phyloP scores from a whole-genome alignment of 495 filamentous ascomycete genomes.

The Hyaloscypha bicolor region DNA sequence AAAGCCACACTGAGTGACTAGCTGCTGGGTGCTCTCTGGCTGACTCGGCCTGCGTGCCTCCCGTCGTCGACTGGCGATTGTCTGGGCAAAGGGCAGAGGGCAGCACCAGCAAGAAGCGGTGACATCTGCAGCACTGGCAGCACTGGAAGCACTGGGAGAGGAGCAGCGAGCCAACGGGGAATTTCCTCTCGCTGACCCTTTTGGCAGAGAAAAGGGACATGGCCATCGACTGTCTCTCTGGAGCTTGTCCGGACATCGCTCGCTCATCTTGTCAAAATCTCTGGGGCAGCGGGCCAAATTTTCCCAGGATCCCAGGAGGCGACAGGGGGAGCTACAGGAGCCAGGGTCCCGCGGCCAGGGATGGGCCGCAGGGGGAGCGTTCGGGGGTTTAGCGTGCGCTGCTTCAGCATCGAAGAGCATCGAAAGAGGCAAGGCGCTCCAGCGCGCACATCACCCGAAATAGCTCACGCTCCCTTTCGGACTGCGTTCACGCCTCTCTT shows the following conservation, averaged over 20 bases:
- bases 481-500: neutral
- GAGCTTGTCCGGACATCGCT: neutral
- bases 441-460: neutral
- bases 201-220: neutral
- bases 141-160: too few species aligned
- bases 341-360: neutral
- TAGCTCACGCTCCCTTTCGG: neutral
- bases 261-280: neutral
- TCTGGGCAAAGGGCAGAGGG: too few species aligned
- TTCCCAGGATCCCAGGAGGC: neutral
- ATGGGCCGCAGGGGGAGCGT: neutral
- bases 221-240: neutral
- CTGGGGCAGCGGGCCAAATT: neutral
- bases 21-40: neutral
- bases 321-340: neutral
- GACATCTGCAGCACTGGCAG: neutral
- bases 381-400: neutral
- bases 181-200: neutral
- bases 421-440: neutral
- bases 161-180: neutral
- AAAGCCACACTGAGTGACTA: constrained; percentile 1
- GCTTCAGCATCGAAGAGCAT: neutral
- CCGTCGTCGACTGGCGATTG: neutral
- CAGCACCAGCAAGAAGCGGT: neutral
- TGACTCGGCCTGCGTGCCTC: neutral